phyloP scores from a whole-genome alignment of 495 filamentous ascomycete genomes.

The Penicillium samsonianum region DNA sequence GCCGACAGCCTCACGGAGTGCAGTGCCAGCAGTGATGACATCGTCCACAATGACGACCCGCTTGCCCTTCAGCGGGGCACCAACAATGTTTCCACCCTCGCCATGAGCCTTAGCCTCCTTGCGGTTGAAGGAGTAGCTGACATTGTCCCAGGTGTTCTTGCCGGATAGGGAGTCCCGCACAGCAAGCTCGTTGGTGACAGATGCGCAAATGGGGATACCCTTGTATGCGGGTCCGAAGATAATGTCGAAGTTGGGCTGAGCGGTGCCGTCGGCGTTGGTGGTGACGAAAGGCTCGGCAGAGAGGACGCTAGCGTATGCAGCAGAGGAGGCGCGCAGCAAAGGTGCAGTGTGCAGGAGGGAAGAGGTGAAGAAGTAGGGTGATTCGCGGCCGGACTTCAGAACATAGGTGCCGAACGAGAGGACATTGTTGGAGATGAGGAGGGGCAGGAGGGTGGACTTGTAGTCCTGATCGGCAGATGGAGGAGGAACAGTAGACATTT shows the following conservation, averaged over 20 bases:
- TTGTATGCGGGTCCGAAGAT: slow-evolving; percentile 87
- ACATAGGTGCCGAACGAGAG: slow-evolving; percentile 87
- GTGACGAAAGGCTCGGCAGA: slow-evolving; percentile 45
- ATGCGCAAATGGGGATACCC: slow-evolving; percentile 82
- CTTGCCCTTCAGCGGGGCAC: slow-evolving; percentile 79
- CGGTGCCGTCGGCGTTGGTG: slow-evolving; percentile 35
- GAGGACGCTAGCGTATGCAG: slow-evolving; percentile 79
- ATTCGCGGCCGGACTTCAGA: slow-evolving; percentile 88
- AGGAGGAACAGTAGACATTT: slow-evolving; percentile 31
- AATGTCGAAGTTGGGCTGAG: slow-evolving; percentile 39
- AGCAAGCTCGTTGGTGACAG: slow-evolving; percentile 68
- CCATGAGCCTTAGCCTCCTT: slow-evolving; percentile 95
- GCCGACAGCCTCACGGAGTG: slow-evolving; percentile 83
- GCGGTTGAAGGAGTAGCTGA: slow-evolving; percentile 86
- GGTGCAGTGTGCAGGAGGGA: slow-evolving; percentile 78
- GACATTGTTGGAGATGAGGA: slow-evolving; percentile 70
- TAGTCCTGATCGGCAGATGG: slow-evolving; percentile 43
- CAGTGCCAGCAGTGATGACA: slow-evolving; percentile 93
- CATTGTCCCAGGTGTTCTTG: slow-evolving; percentile 43
- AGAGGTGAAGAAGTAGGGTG: slow-evolving; percentile 99
- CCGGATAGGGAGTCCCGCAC: slow-evolving; percentile 54
- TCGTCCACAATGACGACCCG: slow-evolving; percentile 89
- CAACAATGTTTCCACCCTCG: slow-evolving; percentile 89
- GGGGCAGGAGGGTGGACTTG: slow-evolving; percentile 70
- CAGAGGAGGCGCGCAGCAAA: slow-evolving; percentile 69